A percentile compares a stretch with the other conserved stretches of the same genome.
Conservation (phyloP, 352 stramenopile genomes). For the Phytophthora lateralis region DNA sequence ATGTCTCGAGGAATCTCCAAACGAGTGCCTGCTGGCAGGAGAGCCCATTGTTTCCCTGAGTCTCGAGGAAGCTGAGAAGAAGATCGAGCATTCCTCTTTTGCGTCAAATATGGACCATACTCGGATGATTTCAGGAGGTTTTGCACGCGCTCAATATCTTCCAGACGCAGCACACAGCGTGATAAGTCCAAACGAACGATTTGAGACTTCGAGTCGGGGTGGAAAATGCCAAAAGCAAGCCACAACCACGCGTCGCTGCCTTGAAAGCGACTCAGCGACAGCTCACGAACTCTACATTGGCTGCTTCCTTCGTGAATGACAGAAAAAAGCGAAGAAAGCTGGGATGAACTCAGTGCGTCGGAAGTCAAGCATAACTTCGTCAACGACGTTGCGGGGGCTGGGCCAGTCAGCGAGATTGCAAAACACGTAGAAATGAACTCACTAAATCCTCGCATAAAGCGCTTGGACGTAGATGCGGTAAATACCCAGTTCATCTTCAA, state of each 20-base stretch:
- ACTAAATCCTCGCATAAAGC: conserved; percentile 26
- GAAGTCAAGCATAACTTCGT: conserved; percentile 36
- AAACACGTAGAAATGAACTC: conserved; percentile 39
- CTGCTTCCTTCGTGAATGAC: conserved; percentile 25
- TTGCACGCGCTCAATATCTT: conserved; percentile 32
- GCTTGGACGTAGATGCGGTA: conserved; percentile 1
- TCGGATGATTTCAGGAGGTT: conserved; percentile 11
- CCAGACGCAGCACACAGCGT: conserved; percentile 36
- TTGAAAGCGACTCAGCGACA: conserved; percentile 41
- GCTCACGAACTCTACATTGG: conserved; percentile 12
- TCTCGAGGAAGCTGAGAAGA: neutral
- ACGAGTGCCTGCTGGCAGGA: conserved; percentile 15
- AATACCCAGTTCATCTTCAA: conserved; percentile 39
- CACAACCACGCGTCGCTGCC: conserved; percentile 45
- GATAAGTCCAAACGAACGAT: conserved; percentile 44
- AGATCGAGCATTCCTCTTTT: neutral
- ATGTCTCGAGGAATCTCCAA: conserved; percentile 20
- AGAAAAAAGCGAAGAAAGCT: conserved; percentile 49
- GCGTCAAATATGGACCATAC: conserved; percentile 7
- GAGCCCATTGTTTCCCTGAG: conserved; percentile 8
- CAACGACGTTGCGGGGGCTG: conserved; percentile 1
- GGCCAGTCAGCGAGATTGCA: neutral
- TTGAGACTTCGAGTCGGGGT: conserved; percentile 20
- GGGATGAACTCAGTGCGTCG: conserved; percentile 28
- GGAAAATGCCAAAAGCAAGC: conserved; percentile 42